Evolutionary conservation across 2,329 filamentous ascomycete genomes (phyloP).

Genomic region (Neonectria punicea): DNA sequence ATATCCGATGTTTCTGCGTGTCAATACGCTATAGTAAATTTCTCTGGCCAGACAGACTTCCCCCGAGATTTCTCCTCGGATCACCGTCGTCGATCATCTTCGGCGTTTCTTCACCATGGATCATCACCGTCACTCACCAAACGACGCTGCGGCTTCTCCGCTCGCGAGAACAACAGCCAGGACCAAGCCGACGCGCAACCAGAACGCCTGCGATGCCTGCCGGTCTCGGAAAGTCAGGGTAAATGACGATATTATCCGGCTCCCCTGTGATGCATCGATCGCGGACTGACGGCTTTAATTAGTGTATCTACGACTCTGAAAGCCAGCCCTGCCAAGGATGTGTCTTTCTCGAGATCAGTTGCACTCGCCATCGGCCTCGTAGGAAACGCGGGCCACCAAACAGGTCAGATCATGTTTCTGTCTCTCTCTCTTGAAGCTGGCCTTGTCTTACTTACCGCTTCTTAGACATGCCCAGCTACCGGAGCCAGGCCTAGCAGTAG

Average conservation of each 20-base stretch:
- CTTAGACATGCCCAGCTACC: conserved; percentile 20
- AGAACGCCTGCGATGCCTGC: conserved; percentile 39
- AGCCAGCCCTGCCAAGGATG: conserved; percentile 32
- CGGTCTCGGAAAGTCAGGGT: conserved; percentile 40
- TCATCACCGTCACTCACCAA: background rate
- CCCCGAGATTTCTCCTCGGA: conserved; percentile 40
- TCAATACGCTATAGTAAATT: background rate
- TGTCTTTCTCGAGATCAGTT: conserved; percentile 29
- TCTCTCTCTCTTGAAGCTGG: no score
- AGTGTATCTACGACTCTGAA: conserved; percentile 33
- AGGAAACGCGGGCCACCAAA: conserved; percentile 40
- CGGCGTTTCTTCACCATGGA: background rate
- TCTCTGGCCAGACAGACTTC: background rate
- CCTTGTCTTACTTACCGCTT: no score
- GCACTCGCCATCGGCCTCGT: conserved; percentile 34
- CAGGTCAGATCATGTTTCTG: conserved; percentile 5
- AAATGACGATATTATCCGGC: background rate
- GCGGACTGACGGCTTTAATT: background rate
- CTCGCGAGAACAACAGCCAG: background rate
- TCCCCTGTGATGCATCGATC: background rate
- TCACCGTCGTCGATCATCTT: background rate
- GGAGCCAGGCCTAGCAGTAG: no score
- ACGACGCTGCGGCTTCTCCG: background rate
- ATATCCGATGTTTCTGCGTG: conserved; percentile 40
- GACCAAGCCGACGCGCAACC: conserved; percentile 28